A percentile compares a stretch with the other conserved stretches of the same genome.
phyloP scores from a whole-genome alignment of 805 yeast genomes.

The Candida silvatica region DNA sequence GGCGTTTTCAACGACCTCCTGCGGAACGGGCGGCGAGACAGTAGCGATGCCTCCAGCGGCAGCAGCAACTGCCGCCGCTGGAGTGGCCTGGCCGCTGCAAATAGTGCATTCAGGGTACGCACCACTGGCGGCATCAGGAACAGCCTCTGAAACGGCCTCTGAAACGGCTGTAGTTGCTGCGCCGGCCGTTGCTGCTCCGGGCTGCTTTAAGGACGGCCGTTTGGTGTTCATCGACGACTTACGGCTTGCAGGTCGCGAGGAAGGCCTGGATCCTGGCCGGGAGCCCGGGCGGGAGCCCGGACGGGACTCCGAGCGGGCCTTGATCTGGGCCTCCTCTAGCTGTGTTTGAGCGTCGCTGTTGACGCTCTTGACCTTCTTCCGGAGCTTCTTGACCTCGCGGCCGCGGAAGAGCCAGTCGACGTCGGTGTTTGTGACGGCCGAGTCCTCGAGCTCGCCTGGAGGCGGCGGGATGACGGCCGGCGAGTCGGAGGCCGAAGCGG shows the following conservation, averaged over 20 bases:
- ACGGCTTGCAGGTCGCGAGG: no score
- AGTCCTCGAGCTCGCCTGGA: no score
- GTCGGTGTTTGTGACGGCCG: constrained; percentile 60
- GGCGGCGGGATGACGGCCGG: no score
- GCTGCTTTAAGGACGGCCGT: no score
- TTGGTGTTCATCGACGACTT: background rate
- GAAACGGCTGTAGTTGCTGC: background rate
- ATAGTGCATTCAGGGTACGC: no score
- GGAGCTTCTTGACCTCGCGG: constrained; percentile 48
- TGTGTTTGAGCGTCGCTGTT: constrained; percentile 24
- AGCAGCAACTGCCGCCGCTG: no score
- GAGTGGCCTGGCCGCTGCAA: no score
- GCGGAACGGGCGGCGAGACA: no score
- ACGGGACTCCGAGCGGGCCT: constrained; percentile 6
- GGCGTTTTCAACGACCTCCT: no score
- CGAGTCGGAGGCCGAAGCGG: no score
- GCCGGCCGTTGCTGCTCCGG: background rate
- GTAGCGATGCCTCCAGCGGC: no score
- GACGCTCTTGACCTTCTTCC: constrained; percentile 29
- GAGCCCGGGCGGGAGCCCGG: background rate
- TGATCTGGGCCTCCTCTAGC: constrained; percentile 15
- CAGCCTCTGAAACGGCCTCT: background rate
- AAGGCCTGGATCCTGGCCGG: background rate
- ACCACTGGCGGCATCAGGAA: no score
- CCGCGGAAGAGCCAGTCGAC: constrained; percentile 84